Evolutionary conservation across 805 yeast genomes (phyloP).

Genomic region (Suhomyces prunicola): DNA sequence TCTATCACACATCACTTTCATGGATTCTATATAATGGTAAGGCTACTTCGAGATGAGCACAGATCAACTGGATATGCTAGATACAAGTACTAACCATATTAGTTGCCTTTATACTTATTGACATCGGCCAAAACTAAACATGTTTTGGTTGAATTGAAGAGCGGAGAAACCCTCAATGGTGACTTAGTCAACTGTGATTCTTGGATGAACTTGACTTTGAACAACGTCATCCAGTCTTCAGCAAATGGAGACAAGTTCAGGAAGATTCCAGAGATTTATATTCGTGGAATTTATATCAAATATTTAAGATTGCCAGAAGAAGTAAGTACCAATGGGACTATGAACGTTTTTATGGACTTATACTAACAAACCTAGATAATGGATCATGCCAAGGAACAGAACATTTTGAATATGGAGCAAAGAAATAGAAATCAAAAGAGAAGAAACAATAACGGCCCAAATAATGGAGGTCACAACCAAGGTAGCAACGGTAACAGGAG

Average conservation of each 20-base stretch:
- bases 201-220: slow-evolving; percentile 90
- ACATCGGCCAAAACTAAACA: slow-evolving; percentile 90
- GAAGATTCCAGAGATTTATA: slow-evolving; percentile 69
- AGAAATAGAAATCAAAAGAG: slow-evolving; percentile 45
- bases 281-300: slow-evolving; percentile 83
- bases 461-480: slow-evolving; percentile 13
- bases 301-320: slow-evolving; percentile 73
- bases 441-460: slow-evolving; percentile 36
- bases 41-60: neutral
- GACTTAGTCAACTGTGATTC: slow-evolving; percentile 81
- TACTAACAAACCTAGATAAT: slow-evolving; percentile 39
- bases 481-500: slow-evolving; percentile 11
- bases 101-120: slow-evolving; percentile 89
- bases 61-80: neutral
- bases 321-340: slow-evolving; percentile 10
- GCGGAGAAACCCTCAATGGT: slow-evolving; percentile 88
- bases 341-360: neutral
- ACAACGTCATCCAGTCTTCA: slow-evolving; percentile 68
- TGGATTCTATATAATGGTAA: slow-evolving; percentile 5
- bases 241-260: slow-evolving; percentile 58
- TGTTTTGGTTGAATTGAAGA: slow-evolving; percentile 83
- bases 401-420: slow-evolving; percentile 48
- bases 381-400: slow-evolving; percentile 71
- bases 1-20: slow-evolving; percentile 2
- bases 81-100: neutral